Conservation (phyloP, 441 rosid genomes). For the Erodium chrysanthum region DNA sequence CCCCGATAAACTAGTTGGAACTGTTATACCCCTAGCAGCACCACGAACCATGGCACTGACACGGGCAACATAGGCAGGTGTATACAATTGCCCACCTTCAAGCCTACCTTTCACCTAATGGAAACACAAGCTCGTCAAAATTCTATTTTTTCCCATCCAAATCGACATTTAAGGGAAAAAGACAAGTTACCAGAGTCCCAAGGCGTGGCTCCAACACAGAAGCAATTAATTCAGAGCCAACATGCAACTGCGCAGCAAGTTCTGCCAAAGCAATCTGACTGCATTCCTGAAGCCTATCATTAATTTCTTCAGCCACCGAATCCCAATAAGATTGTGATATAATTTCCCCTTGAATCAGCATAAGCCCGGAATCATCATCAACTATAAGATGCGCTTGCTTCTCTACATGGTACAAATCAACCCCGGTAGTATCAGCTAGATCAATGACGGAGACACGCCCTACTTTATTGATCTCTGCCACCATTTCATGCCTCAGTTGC, state of each 20-base stretch:
- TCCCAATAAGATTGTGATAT: constrained; percentile 89
- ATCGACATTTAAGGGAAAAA: neutral
- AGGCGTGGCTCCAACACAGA: constrained; percentile 86
- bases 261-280: constrained; percentile 87
- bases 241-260: constrained; percentile 74
- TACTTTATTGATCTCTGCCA: constrained; percentile 40
- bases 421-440: constrained; percentile 65
- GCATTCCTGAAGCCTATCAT: constrained; percentile 91
- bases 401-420: constrained; percentile 89
- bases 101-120: constrained; percentile 87
- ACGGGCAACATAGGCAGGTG: constrained; percentile 90
- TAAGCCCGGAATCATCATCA: constrained; percentile 39
- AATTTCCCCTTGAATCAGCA: constrained; percentile 76
- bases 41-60: constrained; percentile 92
- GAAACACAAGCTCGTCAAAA: constrained; percentile 15
- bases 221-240: constrained; percentile 72
- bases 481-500: constrained; percentile 70
- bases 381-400: constrained; percentile 73
- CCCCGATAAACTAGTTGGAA: constrained; percentile 64
- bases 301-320: constrained; percentile 75
- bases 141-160: constrained; percentile 6
- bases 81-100: constrained; percentile 92
- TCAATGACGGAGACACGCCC: constrained; percentile 88
- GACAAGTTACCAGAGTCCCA: constrained; percentile 45
- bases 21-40: constrained; percentile 78